phyloP scores from a whole-genome alignment of 1,139 yeast species.

The Sugiyamaella novakii region DNA sequence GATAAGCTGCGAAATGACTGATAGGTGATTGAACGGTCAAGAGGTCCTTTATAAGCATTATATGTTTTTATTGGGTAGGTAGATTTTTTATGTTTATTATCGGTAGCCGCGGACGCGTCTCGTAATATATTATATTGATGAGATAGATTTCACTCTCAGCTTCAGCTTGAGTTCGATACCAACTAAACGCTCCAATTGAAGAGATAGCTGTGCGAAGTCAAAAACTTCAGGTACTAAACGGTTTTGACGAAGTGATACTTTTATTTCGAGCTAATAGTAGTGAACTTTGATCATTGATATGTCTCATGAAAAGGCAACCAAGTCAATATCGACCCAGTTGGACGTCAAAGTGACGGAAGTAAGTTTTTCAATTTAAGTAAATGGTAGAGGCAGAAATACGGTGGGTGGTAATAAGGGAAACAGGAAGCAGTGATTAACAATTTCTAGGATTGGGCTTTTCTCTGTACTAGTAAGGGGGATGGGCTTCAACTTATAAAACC shows the following conservation, averaged over 20 bases:
- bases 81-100: no score
- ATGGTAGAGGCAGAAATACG: no score
- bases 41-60: background rate
- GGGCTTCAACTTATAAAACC: slow-evolving; percentile 28
- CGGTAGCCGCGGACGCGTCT: slow-evolving; percentile 1
- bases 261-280: slow-evolving; percentile 1
- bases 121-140: background rate
- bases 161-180: no score
- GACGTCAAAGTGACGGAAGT: no score
- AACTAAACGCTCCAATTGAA: no score
- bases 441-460: slow-evolving; percentile 34
- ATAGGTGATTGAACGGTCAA: background rate
- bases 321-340: background rate
- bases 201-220: no score
- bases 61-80: background rate
- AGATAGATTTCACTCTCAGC: background rate
- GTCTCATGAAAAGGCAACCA: slow-evolving; percentile 2
- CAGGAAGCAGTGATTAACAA: slow-evolving; percentile 3
- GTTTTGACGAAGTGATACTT: no score
- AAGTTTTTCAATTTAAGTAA: no score
- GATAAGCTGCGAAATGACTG: slow-evolving; percentile 1
- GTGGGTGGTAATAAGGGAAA: background rate
- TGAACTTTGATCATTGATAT: background rate
- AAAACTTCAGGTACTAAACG: background rate
- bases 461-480: slow-evolving; percentile 26